Conservation (phyloP, 83 land plant species). For the Isoetes engelmannii region DNA sequence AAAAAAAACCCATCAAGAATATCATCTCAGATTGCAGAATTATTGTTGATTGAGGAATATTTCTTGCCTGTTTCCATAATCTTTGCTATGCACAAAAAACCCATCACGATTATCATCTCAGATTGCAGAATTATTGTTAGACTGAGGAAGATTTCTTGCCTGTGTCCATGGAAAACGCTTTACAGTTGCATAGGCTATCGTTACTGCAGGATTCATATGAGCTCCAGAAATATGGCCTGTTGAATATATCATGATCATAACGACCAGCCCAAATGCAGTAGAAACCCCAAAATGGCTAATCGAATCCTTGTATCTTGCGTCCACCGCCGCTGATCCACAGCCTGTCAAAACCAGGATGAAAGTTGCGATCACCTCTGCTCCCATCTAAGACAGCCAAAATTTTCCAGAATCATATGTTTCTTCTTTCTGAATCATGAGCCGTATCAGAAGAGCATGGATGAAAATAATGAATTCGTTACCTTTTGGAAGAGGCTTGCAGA, state of each 20-base stretch:
- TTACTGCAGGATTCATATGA: constrained; percentile 43
- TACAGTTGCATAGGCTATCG: constrained; percentile 37
- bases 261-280: constrained; percentile 22
- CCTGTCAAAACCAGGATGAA: constrained; percentile 38
- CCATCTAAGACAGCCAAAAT: constrained; percentile 20
- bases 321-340: constrained; percentile 34
- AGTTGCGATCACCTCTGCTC: constrained; percentile 33
- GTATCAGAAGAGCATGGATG: too few species aligned
- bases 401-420: too few species aligned
- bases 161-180: constrained; percentile 36
- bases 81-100: too few species aligned
- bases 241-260: constrained; percentile 33
- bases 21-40: too few species aligned
- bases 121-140: too few species aligned
- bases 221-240: constrained; percentile 41
- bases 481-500: too few species aligned
- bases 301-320: constrained; percentile 17
- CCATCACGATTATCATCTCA: too few species aligned
- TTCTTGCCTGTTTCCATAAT: too few species aligned
- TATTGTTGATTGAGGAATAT: too few species aligned
- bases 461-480: too few species aligned
- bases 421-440: too few species aligned
- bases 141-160: constrained; percentile 4
- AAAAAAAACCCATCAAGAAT: neutral
- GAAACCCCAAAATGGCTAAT: constrained; percentile 29